These are phyloP conservation scores for Mucuna pruriens DNA, from an alignment of 306 rosid genomes.

Conservation along the genomic window DNA sequence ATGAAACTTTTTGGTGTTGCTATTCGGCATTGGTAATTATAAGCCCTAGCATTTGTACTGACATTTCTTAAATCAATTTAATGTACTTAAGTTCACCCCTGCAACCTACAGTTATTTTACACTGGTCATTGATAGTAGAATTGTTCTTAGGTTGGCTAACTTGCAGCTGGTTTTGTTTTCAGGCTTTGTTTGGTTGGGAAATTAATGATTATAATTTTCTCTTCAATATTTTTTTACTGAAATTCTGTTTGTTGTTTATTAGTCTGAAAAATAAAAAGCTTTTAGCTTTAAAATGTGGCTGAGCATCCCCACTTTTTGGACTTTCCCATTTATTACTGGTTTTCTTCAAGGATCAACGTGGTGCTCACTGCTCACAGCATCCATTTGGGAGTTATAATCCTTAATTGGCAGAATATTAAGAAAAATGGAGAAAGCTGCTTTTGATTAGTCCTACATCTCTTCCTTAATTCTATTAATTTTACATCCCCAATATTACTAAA, in stretches of 20 bases:
- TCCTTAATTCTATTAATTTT: neutral
- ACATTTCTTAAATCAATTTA: conserved; percentile 2
- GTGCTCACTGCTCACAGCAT: neutral
- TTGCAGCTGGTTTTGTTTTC: neutral
- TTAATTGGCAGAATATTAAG: neutral
- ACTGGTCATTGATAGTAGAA: conserved; percentile 1
- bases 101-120: conserved; percentile 19
- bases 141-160: conserved; percentile 16
- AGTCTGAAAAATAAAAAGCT: neutral
- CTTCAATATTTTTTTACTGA: neutral
- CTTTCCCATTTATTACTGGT: neutral
- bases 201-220: neutral
- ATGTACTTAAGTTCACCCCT: conserved; percentile 28
- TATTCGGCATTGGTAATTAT: conserved; percentile 28
- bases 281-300: conserved; percentile 21
- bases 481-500: neutral
- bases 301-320: neutral
- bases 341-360: neutral
- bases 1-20: conserved; percentile 20
- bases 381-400: neutral
- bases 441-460: conserved; percentile 2
- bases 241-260: conserved; percentile 16
- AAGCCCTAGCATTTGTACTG: conserved; percentile 8
- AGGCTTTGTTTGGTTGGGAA: conserved; percentile 29
- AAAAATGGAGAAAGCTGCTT: conserved; percentile 19